A percentile compares a stretch with the other conserved stretches of the same genome.
Evolutionary conservation across 2,329 filamentous ascomycete species (phyloP).

Genomic region (Monosporascus sp.): DNA sequence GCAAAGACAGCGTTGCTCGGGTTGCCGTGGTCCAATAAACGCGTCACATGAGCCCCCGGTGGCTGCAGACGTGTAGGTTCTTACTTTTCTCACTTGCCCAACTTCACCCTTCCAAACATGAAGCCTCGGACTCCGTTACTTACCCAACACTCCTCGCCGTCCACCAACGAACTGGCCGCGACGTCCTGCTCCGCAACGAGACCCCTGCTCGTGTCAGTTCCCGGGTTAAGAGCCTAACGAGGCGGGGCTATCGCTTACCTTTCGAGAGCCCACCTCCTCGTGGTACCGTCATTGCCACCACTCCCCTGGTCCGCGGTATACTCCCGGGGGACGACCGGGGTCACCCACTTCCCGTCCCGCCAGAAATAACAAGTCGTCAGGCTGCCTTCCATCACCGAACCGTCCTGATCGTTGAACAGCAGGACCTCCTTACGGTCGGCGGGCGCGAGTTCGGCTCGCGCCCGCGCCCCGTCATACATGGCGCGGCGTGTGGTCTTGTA

Average conservation of each 20-base stretch:
- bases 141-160: conserved; percentile 79
- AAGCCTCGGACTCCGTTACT: conserved; percentile 88
- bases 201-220: conserved; percentile 30
- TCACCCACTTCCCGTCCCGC: conserved; percentile 70
- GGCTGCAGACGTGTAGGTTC: background rate
- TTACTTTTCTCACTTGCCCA: background rate
- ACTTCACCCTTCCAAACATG: conserved; percentile 37
- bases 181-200: conserved; percentile 65
- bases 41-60: background rate
- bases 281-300: conserved; percentile 80
- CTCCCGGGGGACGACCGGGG: conserved; percentile 57
- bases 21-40: background rate
- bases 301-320: conserved; percentile 41
- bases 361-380: conserved; percentile 79
- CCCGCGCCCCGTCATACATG: conserved; percentile 67
- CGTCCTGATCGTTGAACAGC: conserved; percentile 56
- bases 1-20: background rate
- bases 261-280: conserved; percentile 76
- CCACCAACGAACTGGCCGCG: conserved; percentile 50
- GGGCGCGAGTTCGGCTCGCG: conserved; percentile 50
- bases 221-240: background rate
- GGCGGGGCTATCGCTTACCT: conserved; percentile 36
- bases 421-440: conserved; percentile 65
- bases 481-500: conserved; percentile 78
- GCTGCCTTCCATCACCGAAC: conserved; percentile 78